Base-by-base conservation (phyloP, 2,329 filamentous ascomycete species). In the Thelonectria discophora region DNA sequence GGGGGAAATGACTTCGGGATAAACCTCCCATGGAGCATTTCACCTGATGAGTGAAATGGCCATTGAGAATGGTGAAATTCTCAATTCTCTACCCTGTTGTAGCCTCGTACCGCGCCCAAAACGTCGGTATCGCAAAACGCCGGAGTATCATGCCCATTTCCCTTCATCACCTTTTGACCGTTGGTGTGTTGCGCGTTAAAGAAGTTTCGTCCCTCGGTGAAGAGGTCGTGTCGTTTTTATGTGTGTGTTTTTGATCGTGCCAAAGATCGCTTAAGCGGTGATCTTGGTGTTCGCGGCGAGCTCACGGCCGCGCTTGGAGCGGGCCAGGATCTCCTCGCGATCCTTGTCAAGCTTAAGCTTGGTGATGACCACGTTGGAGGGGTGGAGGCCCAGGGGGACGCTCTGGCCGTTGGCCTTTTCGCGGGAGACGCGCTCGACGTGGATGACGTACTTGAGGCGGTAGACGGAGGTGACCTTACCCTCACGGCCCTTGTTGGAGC, bases 261-360 rank as follows among this genome's bases (percentile, higher is more conserved):
- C 57, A 64, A 42, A 51, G 40, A 62, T 56, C 65, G 69, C 69
- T 80, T 84, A 85, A 71, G 81, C 81, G 76, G 87, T 84, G 79
- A 84, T 82, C 83, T 90, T 90, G 84, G 81, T 82, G 85, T 93
- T 93, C 80, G 83, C 83, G 79, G 84, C 84, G 78, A 88, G 85
- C 84, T 94, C 92, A 69, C 91, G 90, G 77, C 92, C 92, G 72
- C 84, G 81, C 83, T 90, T 89, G 85, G 91, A 93, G 83, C 92
- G 89, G 84, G 92, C 91, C 74, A 96, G 86, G 78, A 95, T 95
- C 80, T 84, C 85, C 87, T 95, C 92, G 74, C 92, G 90, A 84
- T 96, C 92, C 90, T 95, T 94, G 88, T 95, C 92, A 77, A 97
- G 87, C 91, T 98, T 97, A 82, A 98, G 88, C 89, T 97, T 97